Evolutionary conservation across 768 basidiomycete genomes (phyloP), one percentile per base, ranked within the genome.

Genomic region (Chalciporus piperatus): DNA sequence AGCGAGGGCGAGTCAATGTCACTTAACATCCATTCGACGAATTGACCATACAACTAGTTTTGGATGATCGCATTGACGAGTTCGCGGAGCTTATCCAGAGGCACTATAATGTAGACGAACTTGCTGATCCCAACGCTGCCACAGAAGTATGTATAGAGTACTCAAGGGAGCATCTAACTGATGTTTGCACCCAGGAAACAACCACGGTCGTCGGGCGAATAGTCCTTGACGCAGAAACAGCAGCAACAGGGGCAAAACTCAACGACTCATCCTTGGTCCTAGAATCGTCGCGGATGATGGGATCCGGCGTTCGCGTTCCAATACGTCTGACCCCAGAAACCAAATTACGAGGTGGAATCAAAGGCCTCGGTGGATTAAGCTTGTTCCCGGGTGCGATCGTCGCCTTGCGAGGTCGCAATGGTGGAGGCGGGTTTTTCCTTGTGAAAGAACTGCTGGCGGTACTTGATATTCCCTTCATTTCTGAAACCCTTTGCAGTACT

Each of bases 351-450:
- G 85, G 85, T 16, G 78, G 80, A 1, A 62, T 74, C 13, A 76
- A 76, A 49, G 89, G 88, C 11, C 73, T 81, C 10, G 80, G 79
- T 14, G 83, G 84, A 0, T 70, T 86, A 10, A 85, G 89, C 1
- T 64, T 98, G 38, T 98, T 95, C 63, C 92, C 94, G 5, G 97
- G 97, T 4, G 85, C 85, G 25, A 82, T 98, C 46, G 87, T 87
- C 2, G 93, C 87, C 0, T 63, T 98, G 28, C 89, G 83, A 54
- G 97, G 97, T 0, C 82, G 80, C 65, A 98, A 98, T 67, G 93
- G 94, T 1, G 91, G 93, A 2, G 94, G 91, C 6, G 88, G 84
- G 3, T 84, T 84, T 72, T 98, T 98, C 64, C 75, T 83, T 10
- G 95, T 87, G 0, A 81, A 82, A 22, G 93, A 98, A 61, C 74